Percentiles rank a stretch among this genome's conserved stretches.
Conservation (phyloP, 768 basidiomycete species). For the Exidia glandulosa region DNA sequence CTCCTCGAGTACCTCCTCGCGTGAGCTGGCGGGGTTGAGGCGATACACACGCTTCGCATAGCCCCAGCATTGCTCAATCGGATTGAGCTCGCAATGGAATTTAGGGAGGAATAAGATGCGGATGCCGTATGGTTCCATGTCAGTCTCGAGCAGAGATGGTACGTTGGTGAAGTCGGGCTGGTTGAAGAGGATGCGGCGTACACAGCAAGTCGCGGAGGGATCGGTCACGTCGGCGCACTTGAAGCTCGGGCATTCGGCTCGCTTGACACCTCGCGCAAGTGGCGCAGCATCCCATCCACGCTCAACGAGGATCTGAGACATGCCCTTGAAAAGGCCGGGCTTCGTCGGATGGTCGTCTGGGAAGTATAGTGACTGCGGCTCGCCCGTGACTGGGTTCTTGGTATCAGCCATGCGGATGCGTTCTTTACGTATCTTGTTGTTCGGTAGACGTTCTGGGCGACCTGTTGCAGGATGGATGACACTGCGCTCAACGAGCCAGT, state of each 20-base stretch:
- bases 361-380: conserved; percentile 14
- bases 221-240: conserved; percentile 16
- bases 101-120: conserved; percentile 17
- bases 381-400: not conserved
- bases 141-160: not conserved
- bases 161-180: conserved; percentile 23
- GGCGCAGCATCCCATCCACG: not conserved
- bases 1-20: conserved; percentile 11
- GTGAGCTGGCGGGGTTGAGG: conserved; percentile 7
- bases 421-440: not conserved
- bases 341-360: conserved; percentile 19
- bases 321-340: conserved; percentile 22
- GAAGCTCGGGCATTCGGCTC: conserved; percentile 16
- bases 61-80: conserved; percentile 28
- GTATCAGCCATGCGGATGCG: conserved; percentile 5
- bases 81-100: conserved; percentile 28
- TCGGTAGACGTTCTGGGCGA: conserved; percentile 5
- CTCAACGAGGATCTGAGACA: conserved; percentile 18
- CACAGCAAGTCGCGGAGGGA: conserved; percentile 16
- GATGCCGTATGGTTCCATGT: conserved; percentile 1
- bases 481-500: not conserved
- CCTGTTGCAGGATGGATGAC: not conserved
- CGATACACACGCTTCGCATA: conserved; percentile 21
- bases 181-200: conserved; percentile 17
- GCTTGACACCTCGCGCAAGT: conserved; percentile 1